Base-by-base conservation (phyloP, 176 grass and related monocot genomes). In the Lolium perenne region DNA sequence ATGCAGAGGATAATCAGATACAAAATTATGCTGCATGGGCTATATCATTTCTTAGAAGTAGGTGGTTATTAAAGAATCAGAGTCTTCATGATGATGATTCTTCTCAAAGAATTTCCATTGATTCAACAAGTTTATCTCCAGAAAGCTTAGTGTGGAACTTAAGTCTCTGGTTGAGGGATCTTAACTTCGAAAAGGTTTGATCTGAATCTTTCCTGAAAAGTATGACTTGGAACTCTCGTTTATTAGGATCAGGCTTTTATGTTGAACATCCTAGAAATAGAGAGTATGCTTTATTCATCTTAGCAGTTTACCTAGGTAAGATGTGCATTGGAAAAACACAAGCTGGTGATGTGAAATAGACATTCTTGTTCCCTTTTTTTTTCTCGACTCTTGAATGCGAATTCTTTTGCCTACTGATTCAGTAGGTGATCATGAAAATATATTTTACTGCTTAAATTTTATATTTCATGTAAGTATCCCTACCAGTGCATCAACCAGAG, bases 131-230 rank as follows among this genome's bases (percentile, higher is more conserved):
- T 82, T 92, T 95, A 87, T 86, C 87, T 76, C 84, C 94, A 60
- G 86, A 92, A 87, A 89, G 79, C 82, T 94, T 95, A 87, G 90
- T 95, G 53, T 94, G 91, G 90, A 95, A 92, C 72, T 93, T 95
- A 86, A 86, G 90, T 81, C 82, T 86, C 35, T 98, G 93, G 92
- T 86, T 98, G 84, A 92, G 59, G 76, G 88, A 95, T 89, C 48
- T 94, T 26, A 83, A 89, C 50, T 88, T 85, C 13, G 91, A 90
- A 81, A 88, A 98, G 96, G 96, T 98, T 72, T 64, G 78, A 59
- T 73, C 75, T 77, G 8, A 81, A 64, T 78, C 64, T 84, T 87
- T 76, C 22, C 58, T 80, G 13, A 75, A 64, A 78, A 69, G 29
- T 85, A 85, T 59, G 59, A 74, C 16, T 66, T 61, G 11, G 4